These are phyloP conservation scores for Macroventuria anomochaeta DNA, from an alignment of 2,329 filamentous ascomycete species.

Conservation along the genomic window DNA sequence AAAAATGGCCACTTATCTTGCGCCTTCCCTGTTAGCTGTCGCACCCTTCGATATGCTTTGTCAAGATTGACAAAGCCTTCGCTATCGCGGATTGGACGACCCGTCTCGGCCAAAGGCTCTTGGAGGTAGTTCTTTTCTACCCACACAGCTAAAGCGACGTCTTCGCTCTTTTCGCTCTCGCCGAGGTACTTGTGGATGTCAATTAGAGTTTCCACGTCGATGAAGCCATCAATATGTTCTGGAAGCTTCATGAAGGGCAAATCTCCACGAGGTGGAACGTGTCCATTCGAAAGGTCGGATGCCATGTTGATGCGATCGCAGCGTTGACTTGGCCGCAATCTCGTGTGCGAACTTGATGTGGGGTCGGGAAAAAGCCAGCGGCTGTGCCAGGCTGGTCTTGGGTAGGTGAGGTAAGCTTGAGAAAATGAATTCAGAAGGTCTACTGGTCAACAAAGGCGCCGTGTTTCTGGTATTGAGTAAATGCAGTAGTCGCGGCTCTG, in stretches of 20 bases:
- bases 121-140: slow-evolving; percentile 32
- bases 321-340: not conserved
- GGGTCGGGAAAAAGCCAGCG: slow-evolving; percentile 12
- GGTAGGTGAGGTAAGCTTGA: not conserved
- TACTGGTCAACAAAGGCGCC: not conserved
- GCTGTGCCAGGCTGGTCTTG: not conserved
- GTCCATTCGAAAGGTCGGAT: not conserved
- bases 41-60: slow-evolving; percentile 38
- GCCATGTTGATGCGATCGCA: slow-evolving; percentile 15
- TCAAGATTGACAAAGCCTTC: slow-evolving; percentile 35
- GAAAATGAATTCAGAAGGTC: not conserved
- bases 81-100: slow-evolving; percentile 24
- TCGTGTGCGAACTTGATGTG: slow-evolving; percentile 6
- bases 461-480: not conserved
- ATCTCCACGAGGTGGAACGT: slow-evolving; percentile 5
- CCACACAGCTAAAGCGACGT: slow-evolving; percentile 31
- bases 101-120: slow-evolving; percentile 15
- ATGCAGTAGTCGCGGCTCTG: not conserved
- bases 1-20: slow-evolving; percentile 46
- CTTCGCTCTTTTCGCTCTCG: slow-evolving; percentile 29
- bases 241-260: slow-evolving; percentile 18
- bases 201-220: slow-evolving; percentile 31
- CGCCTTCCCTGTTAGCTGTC: slow-evolving; percentile 36
- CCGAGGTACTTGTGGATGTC: slow-evolving; percentile 31
- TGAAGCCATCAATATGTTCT: slow-evolving; percentile 27